Evolutionary conservation across 2,329 filamentous ascomycete genomes (phyloP).

Genomic region (Immersiporthe knoxdaviesiana): DNA sequence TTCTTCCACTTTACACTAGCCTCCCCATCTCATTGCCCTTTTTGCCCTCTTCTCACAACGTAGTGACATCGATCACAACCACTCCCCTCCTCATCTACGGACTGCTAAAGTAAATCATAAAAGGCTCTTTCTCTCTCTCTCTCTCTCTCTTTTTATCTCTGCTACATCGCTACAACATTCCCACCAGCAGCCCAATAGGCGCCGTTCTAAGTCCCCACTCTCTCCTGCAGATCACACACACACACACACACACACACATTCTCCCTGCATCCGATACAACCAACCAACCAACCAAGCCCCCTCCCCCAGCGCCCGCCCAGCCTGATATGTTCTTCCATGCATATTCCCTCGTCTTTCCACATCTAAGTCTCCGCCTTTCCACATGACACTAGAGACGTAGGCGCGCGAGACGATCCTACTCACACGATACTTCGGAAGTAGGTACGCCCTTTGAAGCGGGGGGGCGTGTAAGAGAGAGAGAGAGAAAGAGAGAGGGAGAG

Average conservation of each 20-base stretch:
- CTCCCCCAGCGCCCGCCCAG: neutral
- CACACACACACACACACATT: neutral
- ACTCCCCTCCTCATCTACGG: neutral
- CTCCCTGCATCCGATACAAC: neutral
- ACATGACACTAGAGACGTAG: neutral
- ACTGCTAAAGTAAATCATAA: neutral
- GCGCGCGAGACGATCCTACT: neutral
- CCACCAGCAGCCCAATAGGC: neutral
- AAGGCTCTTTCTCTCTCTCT: neutral
- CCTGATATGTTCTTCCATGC: conserved; percentile 4
- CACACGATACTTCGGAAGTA: conserved; percentile 10
- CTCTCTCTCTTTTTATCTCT: no score
- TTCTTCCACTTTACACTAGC: neutral
- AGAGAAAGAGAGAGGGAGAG: no score
- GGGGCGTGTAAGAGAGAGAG: neutral
- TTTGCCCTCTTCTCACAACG: neutral
- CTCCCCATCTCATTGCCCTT: neutral
- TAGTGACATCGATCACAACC: neutral
- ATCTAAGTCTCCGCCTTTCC: neutral
- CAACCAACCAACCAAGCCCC: no score
- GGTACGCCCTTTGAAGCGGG: neutral
- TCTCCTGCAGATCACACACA: neutral
- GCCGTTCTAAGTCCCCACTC: neutral
- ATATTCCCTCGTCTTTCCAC: conserved; percentile 10
- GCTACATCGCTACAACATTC: neutral